Evolutionary conservation across 2,329 filamentous ascomycete genomes (phyloP).

Genomic region (Curvularia sp.): DNA sequence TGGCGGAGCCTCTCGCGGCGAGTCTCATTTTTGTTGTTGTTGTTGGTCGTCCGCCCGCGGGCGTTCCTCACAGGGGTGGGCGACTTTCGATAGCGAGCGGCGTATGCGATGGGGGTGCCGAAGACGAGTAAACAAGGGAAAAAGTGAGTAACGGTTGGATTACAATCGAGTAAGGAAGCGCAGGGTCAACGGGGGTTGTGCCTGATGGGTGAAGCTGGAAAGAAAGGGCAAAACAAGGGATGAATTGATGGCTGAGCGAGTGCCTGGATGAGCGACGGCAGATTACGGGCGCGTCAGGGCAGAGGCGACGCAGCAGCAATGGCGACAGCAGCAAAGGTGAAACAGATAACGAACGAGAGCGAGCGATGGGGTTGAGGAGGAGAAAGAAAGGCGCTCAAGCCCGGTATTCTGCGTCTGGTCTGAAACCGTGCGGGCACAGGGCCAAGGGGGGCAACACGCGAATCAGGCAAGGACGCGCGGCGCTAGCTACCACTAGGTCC

Average conservation of each 20-base stretch:
- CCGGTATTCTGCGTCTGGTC: slow-evolving; percentile 32
- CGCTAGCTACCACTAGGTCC: slow-evolving; percentile 22
- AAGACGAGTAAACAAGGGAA: neutral
- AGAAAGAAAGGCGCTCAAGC: slow-evolving; percentile 23
- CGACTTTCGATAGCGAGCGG: slow-evolving; percentile 22
- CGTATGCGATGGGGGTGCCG: slow-evolving; percentile 9
- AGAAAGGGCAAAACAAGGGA: slow-evolving; percentile 13
- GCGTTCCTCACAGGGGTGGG: slow-evolving; percentile 29
- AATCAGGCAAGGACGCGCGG: slow-evolving; percentile 41
- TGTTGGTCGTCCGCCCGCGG: slow-evolving; percentile 41
- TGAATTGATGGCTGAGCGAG: neutral
- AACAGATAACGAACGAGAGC: slow-evolving; percentile 45
- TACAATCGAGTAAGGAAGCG: slow-evolving; percentile 39
- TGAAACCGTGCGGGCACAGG: slow-evolving; percentile 37
- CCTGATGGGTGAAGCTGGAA: slow-evolving; percentile 29
- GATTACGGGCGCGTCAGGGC: slow-evolving; percentile 1
- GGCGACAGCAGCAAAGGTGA: slow-evolving; percentile 33
- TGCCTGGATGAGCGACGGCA: no score
- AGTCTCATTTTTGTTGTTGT: slow-evolving; percentile 37
- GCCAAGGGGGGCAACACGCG: slow-evolving; percentile 31
- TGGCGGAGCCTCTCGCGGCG: slow-evolving; percentile 46
- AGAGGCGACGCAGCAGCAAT: neutral
- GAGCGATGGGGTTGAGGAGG: slow-evolving; percentile 28
- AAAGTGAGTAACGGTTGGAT: slow-evolving; percentile 18
- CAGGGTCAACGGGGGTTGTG: slow-evolving; percentile 49